Conservation (phyloP, 2,329 filamentous ascomycete species). For the Orbilia blumenaviensis region DNA sequence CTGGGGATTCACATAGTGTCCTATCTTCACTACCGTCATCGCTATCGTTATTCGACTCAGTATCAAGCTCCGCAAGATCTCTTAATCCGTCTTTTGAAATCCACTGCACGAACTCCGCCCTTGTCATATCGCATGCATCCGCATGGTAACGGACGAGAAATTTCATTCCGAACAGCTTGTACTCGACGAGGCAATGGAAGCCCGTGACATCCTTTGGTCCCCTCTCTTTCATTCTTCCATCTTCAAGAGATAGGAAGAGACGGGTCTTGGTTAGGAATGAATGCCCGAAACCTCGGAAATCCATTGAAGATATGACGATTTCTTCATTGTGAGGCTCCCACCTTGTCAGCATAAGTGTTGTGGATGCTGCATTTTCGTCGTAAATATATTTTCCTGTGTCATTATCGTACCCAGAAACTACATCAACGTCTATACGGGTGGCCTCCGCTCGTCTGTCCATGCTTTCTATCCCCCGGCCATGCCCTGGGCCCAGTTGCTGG, state of each 20-base stretch:
- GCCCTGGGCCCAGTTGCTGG: not conserved
- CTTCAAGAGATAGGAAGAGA: constrained; percentile 3
- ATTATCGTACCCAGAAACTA: constrained; percentile 28
- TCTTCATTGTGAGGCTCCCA: constrained; percentile 31
- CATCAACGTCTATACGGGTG: constrained; percentile 30
- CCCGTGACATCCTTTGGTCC: constrained; percentile 16
- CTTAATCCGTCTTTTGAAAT: constrained; percentile 7
- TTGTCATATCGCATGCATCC: constrained; percentile 33
- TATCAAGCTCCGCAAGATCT: not conserved
- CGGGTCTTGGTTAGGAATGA: constrained; percentile 10
- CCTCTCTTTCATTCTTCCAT: not conserved
- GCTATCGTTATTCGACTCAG: not conserved
- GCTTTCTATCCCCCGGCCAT: not conserved
- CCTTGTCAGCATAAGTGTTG: constrained; percentile 24
- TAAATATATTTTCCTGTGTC: constrained; percentile 17
- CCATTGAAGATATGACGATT: not conserved
- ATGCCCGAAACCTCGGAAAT: constrained; percentile 31
- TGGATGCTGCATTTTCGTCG: not conserved
- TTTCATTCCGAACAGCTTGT: constrained; percentile 19
- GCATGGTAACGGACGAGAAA: constrained; percentile 34
- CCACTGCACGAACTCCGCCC: constrained; percentile 23
- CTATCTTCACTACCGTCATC: not conserved
- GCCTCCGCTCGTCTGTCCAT: constrained; percentile 1
- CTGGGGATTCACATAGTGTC: not conserved
- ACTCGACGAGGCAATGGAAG: constrained; percentile 30